Base-by-base conservation (phyloP, 352 stramenopile species). In the Globisporangium middletonii region DNA sequence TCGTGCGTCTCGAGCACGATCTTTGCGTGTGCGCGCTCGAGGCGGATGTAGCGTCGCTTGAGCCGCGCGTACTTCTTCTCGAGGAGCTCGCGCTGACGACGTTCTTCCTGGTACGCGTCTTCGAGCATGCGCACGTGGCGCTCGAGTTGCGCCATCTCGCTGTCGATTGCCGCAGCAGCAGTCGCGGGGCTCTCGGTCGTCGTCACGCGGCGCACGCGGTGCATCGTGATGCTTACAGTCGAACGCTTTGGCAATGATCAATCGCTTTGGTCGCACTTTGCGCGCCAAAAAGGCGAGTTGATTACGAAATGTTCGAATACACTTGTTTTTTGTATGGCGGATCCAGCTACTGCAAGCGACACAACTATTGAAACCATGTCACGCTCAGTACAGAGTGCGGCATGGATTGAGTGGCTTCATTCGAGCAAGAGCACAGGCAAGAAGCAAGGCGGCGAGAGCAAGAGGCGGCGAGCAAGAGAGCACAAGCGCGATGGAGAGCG, bases 51-150 rank as follows among this genome's bases (percentile, higher is more conserved):
- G 41, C 68, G 71, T 7, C 80, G 76, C 60, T 91, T 91, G 57
- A 91, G 65, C 1, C 73, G 73, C 46, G 69, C 66, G 52, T 91
- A 91, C 62, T 91, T 91, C 58, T 82, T 79, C 56, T 88, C 72
- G 16, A 88, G 53, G 27, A 72, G 42, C 37, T 84, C 71, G 47
- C 78, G 72, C 47, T 82, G 74, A 42, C 68, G 63, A 2, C 71
- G 65, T 69, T 88, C 77, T 19, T 71, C 64, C 49, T 74, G 55
- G 46, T 79, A 84, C 30, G 73, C 70, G 4, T 51, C 59, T 55
- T 86, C 74, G 18, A 88, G 75, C 30, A 64, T 66, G 37, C 60
- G 65, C 38, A 88, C 35, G 23, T 62, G 61, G 18, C 58, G 64
- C 60, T 76, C 70, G 0, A 63, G 28, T 41, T 56, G 50, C 41